Evolutionary conservation across 192 early-diverging fungal species (phyloP).

Genomic region (Fimicolochytrium jonesii): DNA sequence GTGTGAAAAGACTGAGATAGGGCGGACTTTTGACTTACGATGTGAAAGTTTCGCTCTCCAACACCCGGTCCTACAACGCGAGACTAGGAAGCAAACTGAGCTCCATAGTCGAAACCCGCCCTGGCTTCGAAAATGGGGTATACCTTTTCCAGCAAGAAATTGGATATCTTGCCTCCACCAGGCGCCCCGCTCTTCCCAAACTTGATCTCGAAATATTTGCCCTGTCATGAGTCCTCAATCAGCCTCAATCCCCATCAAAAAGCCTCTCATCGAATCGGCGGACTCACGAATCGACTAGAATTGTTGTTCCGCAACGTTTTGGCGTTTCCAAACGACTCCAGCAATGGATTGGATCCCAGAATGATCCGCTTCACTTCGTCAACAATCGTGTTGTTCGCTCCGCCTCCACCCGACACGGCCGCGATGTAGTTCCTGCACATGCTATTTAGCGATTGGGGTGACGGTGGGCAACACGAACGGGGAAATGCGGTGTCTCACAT

Average conservation of each 20-base stretch:
- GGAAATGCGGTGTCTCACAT: conserved; percentile 30
- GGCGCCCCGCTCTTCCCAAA: conserved; percentile 91
- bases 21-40: conserved; percentile 25
- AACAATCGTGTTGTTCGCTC: conserved; percentile 62
- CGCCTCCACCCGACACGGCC: conserved; percentile 79
- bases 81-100: conserved; percentile 44
- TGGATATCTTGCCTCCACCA: conserved; percentile 94
- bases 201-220: conserved; percentile 99
- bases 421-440: conserved; percentile 94
- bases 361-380: conserved; percentile 98
- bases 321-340: conserved; percentile 98
- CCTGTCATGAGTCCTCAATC: conserved; percentile 41
- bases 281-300: conserved; percentile 87
- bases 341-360: conserved; percentile 94
- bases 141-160: conserved; percentile 96
- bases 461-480: neutral
- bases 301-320: conserved; percentile 99
- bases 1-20: neutral
- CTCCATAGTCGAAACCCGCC: too few relatives aligned
- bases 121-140: neutral
- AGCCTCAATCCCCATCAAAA: too few relatives aligned
- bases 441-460: too few relatives aligned
- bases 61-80: conserved; percentile 91
- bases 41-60: conserved; percentile 97
- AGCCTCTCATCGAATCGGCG: too few relatives aligned